These are phyloP conservation scores for Pisolithus orientalis DNA, from an alignment of 768 basidiomycete genomes.

Conservation along the genomic window DNA sequence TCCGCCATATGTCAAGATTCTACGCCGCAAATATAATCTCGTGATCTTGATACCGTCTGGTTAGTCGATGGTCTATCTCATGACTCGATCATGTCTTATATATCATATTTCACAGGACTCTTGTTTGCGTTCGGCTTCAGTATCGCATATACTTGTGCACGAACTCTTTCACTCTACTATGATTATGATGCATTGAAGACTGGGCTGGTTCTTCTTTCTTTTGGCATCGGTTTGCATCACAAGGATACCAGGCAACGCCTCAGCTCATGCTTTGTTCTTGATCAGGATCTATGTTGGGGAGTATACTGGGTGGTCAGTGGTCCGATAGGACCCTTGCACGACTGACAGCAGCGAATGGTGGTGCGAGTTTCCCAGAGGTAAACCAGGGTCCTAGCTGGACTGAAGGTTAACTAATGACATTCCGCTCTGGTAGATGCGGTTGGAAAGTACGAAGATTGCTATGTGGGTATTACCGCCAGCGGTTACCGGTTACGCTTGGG, in stretches of 20 bases:
- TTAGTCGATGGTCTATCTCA: conserved; percentile 11
- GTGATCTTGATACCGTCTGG: conserved; percentile 39
- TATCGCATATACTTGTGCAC: conserved; percentile 67
- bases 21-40: conserved; percentile 63
- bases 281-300: conserved; percentile 45
- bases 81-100: background rate
- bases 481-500: conserved; percentile 73
- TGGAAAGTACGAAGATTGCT: conserved; percentile 56
- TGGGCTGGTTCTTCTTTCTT: conserved; percentile 73
- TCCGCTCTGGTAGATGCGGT: conserved; percentile 50
- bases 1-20: conserved; percentile 51
- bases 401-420: background rate
- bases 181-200: conserved; percentile 64
- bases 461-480: conserved; percentile 50
- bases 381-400: conserved; percentile 5
- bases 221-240: conserved; percentile 51
- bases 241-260: background rate
- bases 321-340: conserved; percentile 44
- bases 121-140: conserved; percentile 41
- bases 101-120: background rate
- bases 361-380: conserved; percentile 60
- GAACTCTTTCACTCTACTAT: conserved; percentile 63
- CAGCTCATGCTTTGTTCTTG: background rate
- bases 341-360: conserved; percentile 44
- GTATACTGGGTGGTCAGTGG: conserved; percentile 56